Conservation (phyloP, 805 yeast genomes). For the Kluyveromyces wickerhamii region DNA sequence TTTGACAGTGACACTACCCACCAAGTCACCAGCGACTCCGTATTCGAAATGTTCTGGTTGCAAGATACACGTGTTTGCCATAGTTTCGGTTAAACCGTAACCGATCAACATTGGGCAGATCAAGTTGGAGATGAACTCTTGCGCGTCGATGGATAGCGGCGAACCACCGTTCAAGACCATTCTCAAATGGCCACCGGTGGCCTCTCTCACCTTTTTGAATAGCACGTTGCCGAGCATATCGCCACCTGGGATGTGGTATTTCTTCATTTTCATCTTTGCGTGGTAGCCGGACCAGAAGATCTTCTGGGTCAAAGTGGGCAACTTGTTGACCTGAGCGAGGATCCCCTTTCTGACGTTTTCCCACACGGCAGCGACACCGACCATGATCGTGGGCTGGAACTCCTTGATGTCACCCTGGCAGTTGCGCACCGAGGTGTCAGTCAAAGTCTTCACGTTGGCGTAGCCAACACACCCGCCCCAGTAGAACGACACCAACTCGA, state of each 20-base stretch:
- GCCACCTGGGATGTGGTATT: slow-evolving; percentile 69
- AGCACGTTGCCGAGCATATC: slow-evolving; percentile 53
- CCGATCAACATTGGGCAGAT: slow-evolving; percentile 87
- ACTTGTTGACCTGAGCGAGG: slow-evolving; percentile 58
- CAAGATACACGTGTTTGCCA: slow-evolving; percentile 74
- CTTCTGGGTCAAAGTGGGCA: slow-evolving; percentile 61
- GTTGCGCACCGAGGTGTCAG: slow-evolving; percentile 73
- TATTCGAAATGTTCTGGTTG: slow-evolving; percentile 58
- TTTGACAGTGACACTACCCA: slow-evolving; percentile 79
- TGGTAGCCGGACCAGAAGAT: slow-evolving; percentile 84
- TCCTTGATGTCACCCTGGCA: slow-evolving; percentile 83
- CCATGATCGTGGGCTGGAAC: slow-evolving; percentile 89
- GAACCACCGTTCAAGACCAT: slow-evolving; percentile 86
- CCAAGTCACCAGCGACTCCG: slow-evolving; percentile 75
- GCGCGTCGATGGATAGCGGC: slow-evolving; percentile 74
- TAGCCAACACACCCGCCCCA: slow-evolving; percentile 93
- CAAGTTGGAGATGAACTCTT: slow-evolving; percentile 65
- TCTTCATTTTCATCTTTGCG: slow-evolving; percentile 57
- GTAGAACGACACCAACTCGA: slow-evolving; percentile 68
- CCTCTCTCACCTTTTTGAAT: slow-evolving; percentile 82
- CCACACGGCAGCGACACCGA: slow-evolving; percentile 98
- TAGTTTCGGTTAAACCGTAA: slow-evolving; percentile 94
- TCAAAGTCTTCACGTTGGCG: slow-evolving; percentile 85
- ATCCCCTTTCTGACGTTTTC: slow-evolving; percentile 93
- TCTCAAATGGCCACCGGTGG: slow-evolving; percentile 87